Percentiles rank a stretch among this genome's conserved stretches.
phyloP scores from a whole-genome alignment of 225 moss, liverwort and hornwort species.

The Pseudisothecium myosuroides region DNA sequence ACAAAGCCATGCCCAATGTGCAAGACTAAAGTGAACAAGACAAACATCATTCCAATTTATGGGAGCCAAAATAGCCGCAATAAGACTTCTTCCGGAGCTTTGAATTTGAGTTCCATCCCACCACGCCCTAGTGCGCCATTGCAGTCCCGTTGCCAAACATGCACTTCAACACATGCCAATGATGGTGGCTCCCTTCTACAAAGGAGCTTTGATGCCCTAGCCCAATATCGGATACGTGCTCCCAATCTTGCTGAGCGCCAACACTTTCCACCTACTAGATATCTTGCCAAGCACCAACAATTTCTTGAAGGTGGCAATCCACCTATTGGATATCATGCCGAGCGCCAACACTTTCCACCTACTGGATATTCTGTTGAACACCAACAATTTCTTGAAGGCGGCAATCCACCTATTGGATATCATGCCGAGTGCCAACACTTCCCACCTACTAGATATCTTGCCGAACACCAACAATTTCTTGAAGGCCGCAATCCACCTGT shows the following conservation, averaged over 20 bases:
- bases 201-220: not conserved
- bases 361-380: no score
- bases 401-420: no score
- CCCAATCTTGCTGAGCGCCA: accelerated
- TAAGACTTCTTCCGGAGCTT: accelerated
- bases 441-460: no score
- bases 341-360: no score
- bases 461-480: no score
- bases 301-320: no score
- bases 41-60: not conserved
- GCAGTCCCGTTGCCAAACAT: not conserved
- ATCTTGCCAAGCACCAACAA: accelerated
- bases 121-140: accelerated
- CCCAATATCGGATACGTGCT: accelerated
- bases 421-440: no score
- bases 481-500: no score
- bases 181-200: not conserved
- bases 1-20: not conserved
- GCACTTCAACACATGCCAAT: not conserved
- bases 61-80: not conserved
- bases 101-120: not conserved
- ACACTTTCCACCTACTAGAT: not conserved
- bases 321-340: no score
- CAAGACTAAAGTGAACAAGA: not conserved
- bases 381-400: no score